Evolutionary conservation across 306 rosid species (phyloP).

Genomic region (Citrullus mucosospermus): DNA sequence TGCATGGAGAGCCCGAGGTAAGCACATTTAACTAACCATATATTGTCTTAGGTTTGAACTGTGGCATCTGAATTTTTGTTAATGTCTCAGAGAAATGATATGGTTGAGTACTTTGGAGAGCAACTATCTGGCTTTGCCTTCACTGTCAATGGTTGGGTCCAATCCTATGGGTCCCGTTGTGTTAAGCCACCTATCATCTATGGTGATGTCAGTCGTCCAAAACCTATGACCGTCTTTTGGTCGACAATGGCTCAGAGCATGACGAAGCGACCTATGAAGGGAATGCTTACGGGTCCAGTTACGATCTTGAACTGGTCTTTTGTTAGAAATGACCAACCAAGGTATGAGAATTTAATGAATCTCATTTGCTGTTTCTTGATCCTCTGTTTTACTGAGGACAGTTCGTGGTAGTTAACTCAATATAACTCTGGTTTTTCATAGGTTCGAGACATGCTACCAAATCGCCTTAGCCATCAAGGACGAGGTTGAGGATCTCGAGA

Average conservation of each 20-base stretch:
- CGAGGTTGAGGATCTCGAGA: slow-evolving; percentile 88
- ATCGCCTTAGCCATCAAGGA: slow-evolving; percentile 86
- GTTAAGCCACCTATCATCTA: slow-evolving; percentile 84
- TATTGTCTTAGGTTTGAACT: background rate
- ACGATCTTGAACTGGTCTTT: slow-evolving; percentile 88
- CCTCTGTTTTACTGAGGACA: background rate
- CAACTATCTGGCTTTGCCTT: slow-evolving; percentile 86
- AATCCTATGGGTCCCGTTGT: slow-evolving; percentile 76
- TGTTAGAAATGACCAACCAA: slow-evolving; percentile 79
- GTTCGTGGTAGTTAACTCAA: background rate
- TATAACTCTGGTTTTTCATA: slow-evolving; percentile 10
- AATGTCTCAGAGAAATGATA: slow-evolving; percentile 59
- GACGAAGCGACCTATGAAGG: slow-evolving; percentile 83
- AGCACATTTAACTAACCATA: background rate
- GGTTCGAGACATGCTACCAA: slow-evolving; percentile 76
- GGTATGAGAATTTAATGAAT: slow-evolving; percentile 20
- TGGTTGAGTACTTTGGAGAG: slow-evolving; percentile 94
- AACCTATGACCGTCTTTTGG: slow-evolving; percentile 93
- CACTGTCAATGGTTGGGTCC: slow-evolving; percentile 90
- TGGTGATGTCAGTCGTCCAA: slow-evolving; percentile 89
- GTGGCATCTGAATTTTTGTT: background rate
- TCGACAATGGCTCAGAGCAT: slow-evolving; percentile 70
- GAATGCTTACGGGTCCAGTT: slow-evolving; percentile 87
- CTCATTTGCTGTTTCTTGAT: background rate
- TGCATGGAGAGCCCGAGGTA: slow-evolving; percentile 91